Evolutionary conservation across 306 rosid species (phyloP), one percentile per base, ranked within the genome.

Genomic region (Rubus idaeus): DNA sequence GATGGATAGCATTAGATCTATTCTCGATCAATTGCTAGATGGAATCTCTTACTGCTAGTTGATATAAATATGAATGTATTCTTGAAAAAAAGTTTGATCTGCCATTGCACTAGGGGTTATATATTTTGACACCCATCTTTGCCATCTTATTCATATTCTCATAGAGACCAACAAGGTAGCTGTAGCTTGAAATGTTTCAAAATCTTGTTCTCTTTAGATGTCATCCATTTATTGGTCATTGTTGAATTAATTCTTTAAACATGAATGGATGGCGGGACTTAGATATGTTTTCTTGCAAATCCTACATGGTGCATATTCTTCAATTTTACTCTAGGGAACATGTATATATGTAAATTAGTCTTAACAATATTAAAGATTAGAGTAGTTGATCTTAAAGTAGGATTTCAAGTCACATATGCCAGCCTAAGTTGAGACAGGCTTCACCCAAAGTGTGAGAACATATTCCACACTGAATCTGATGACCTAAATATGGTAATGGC

Each of bases 81-180:
- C 69, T 74, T 61, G 23, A 49, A 44, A 16, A 45, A 3, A 51
- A 39, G 37, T 64, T 66, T n/a, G 39, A 23, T 47, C 30, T 41
- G 56, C 52, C 7, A 69, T 70, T 42, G 26, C 42, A 4, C 63
- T 57, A 41, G 74, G 17, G 26, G 39, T 9, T 75, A 23, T 26
- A 45, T 68, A 67, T 44, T 68, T 44, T 11, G 55, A 69, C 74
- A 40, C 47, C n/a, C 47, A 64, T 65, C 23, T 14, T 58, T 8
- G 30, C 73, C 78, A 56, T 65, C 75, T 23, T 70, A 79, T 83
- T 79, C 75, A 39, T 74, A 70, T 75, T 69, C 63, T n/a, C 60
- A 8, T 61, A 42, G 16, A 60, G 21, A 58, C 3, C 9, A 17
- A 4, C 44, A 5, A 30, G 18, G 4, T 62, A 30, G 20, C 68